These are phyloP conservation scores for Priceomyces melissophilus DNA, from an alignment of 805 yeast genomes.

Conservation along the genomic window DNA sequence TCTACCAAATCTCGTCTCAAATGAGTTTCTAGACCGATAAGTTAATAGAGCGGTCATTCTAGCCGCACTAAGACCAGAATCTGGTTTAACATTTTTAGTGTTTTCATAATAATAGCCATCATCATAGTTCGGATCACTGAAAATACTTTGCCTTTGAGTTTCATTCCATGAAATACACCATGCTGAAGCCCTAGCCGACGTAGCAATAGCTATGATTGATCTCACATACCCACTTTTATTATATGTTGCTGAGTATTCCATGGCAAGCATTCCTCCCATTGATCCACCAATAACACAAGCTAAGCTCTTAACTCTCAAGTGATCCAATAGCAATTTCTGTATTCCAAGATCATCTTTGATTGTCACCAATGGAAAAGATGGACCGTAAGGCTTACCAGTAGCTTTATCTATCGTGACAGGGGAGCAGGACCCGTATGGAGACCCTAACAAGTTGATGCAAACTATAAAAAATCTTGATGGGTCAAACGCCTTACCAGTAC, in stretches of 20 bases:
- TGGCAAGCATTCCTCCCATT: conserved; percentile 97
- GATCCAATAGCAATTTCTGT: conserved; percentile 74
- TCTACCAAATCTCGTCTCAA: conserved; percentile 90
- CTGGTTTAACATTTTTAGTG: conserved; percentile 66
- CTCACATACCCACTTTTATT: conserved; percentile 66
- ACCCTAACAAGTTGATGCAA: conserved; percentile 90
- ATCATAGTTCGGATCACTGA: conserved; percentile 88
- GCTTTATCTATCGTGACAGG: conserved; percentile 81
- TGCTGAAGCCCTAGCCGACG: conserved; percentile 91
- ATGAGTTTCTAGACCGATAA: conserved; percentile 87
- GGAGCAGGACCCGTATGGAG: conserved; percentile 94
- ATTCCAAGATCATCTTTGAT: conserved; percentile 88
- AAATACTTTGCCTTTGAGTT: conserved; percentile 94
- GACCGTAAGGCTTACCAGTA: conserved; percentile 79
- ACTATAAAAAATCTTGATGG: conserved; percentile 82
- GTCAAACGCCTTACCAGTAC: conserved; percentile 84
- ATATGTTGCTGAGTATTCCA: conserved; percentile 73
- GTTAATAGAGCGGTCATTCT: conserved; percentile 95
- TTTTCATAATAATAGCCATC: conserved; percentile 80
- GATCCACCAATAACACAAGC: conserved; percentile 95
- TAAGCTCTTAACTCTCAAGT: conserved; percentile 70
- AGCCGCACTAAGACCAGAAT: conserved; percentile 88
- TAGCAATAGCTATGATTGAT: conserved; percentile 78
- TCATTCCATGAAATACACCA: conserved; percentile 99
- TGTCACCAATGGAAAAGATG: conserved; percentile 90